phyloP scores from a whole-genome alignment of 768 basidiomycete species.

The Hortiboletus campestris region DNA sequence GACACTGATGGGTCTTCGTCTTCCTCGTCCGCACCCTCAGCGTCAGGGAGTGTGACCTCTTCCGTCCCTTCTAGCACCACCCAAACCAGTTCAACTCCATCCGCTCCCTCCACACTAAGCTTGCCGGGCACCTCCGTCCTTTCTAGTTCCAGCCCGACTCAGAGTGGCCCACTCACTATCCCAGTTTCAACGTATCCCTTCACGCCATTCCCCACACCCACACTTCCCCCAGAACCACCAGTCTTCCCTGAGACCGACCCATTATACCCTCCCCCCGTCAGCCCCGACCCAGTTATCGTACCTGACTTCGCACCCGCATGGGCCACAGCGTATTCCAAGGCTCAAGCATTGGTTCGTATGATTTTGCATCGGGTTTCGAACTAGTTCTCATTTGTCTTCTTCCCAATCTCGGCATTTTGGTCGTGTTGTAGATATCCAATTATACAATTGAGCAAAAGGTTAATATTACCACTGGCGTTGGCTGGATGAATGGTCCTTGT shows the following conservation, averaged over 20 bases:
- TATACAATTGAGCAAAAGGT: constrained; percentile 65
- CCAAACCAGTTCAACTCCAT: not conserved
- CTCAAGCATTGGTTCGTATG: constrained; percentile 47
- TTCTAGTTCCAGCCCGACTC: constrained; percentile 10
- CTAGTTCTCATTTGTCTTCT: no score
- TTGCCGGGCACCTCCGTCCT: not conserved
- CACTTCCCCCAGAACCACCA: constrained; percentile 49
- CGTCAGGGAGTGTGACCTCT: not conserved
- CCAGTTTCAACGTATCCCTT: constrained; percentile 47
- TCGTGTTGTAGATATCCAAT: constrained; percentile 36
- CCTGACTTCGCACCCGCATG: constrained; percentile 54
- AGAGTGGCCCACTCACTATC: constrained; percentile 28
- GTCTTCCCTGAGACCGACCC: constrained; percentile 58
- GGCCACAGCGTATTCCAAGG: constrained; percentile 57
- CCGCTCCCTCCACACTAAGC: constrained; percentile 1
- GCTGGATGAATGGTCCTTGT: constrained; percentile 53
- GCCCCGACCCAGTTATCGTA: constrained; percentile 35
- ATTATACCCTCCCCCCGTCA: constrained; percentile 52
- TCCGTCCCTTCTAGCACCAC: not conserved
- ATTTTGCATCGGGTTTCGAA: no score
- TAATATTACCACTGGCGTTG: constrained; percentile 60
- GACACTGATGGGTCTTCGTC: not conserved
- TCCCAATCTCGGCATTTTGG: constrained; percentile 7
- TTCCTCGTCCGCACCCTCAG: not conserved
- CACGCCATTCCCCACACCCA: constrained; percentile 61